Conservation (phyloP, 2,329 filamentous ascomycete species). For the Cordyceps cicadae region DNA sequence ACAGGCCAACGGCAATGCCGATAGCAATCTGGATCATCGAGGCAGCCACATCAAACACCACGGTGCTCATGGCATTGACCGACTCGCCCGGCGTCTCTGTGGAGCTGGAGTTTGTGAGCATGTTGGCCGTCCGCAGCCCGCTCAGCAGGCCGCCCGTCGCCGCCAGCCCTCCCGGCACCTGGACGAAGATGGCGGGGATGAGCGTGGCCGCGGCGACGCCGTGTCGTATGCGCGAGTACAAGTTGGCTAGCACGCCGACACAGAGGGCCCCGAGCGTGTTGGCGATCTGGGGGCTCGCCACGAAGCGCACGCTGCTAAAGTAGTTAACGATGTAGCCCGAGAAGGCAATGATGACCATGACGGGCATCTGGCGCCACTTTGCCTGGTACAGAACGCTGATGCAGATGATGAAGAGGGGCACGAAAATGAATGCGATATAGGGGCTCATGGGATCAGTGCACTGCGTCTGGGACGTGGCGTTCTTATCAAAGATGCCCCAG, state of each 20-base stretch:
- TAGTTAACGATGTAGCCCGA: constrained; percentile 70
- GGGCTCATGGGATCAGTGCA: constrained; percentile 37
- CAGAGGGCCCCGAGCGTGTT: constrained; percentile 69
- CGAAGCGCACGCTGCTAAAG: constrained; percentile 58
- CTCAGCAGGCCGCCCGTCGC: constrained; percentile 39
- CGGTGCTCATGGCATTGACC: constrained; percentile 22
- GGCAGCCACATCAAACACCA: constrained; percentile 38
- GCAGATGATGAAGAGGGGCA: constrained; percentile 63
- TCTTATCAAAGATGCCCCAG: constrained; percentile 51
- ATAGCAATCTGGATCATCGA: constrained; percentile 47
- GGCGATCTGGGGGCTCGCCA: constrained; percentile 63
- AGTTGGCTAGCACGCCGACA: constrained; percentile 68
- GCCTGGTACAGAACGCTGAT: constrained; percentile 72
- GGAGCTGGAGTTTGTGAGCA: constrained; percentile 30
- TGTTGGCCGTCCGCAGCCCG: constrained; percentile 36
- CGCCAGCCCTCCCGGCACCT: constrained; percentile 40
- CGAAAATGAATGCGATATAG: constrained; percentile 57
- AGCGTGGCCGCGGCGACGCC: constrained; percentile 41
- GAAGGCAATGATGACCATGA: constrained; percentile 67
- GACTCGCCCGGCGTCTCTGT: background rate
- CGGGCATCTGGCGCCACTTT: constrained; percentile 70
- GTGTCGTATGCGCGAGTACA: constrained; percentile 57
- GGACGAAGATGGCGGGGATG: constrained; percentile 40
- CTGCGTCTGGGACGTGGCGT: constrained; percentile 37
- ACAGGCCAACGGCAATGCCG: constrained; percentile 42